Base-by-base conservation (phyloP, 1,139 yeast species). In the Pichia sp. region DNA sequence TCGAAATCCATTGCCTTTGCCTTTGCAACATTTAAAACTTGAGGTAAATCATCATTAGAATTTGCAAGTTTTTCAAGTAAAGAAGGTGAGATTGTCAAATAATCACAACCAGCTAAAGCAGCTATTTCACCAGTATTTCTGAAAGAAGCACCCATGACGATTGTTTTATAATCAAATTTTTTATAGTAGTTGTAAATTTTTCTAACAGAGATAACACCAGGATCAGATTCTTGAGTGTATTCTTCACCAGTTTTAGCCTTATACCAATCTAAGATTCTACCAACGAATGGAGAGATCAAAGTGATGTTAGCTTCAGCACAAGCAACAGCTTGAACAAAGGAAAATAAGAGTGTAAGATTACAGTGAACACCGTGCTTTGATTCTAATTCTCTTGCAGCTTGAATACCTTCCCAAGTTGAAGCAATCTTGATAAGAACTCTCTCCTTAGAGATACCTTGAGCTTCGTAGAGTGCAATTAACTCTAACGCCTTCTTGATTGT, bases 61-160 rank as follows among this genome's bases (percentile, higher is more conserved):
- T 79, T 79, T 66, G 77, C 66, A 64, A 91, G 79, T 70, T 86
- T 84, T 69, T 89, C 96, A 67, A 91, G 79, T 60, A 91, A 76
- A 64, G 75, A 77, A 63, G 98, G 98, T 57, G 98, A 77, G 60
- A 91, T 89, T 63, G 99, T 91, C 71, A 91, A 76, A 78, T 70
- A 93, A 67, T 91, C 99, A 63, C 86, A 84, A 67, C 98, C 99
- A 51, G 98, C 97, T 59, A 91, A 77, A 56, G 94, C 95, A 70
- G 82, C 84, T 71, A 91, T 88, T 73, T 91, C 98, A 55, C 93
- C 96, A 52, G 74, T 70, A 76, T 89, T 93, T 81, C 99, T 89
- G 89, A 91, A 91, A 46, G 97, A 89, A 50, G 99, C 99, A 69
- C 98, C 99, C 98, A 91, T 91, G 62, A 91, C 98, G 65, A 91